Base-by-base conservation (phyloP, 169 alveolate species). In the Cystoisospora suis region DNA sequence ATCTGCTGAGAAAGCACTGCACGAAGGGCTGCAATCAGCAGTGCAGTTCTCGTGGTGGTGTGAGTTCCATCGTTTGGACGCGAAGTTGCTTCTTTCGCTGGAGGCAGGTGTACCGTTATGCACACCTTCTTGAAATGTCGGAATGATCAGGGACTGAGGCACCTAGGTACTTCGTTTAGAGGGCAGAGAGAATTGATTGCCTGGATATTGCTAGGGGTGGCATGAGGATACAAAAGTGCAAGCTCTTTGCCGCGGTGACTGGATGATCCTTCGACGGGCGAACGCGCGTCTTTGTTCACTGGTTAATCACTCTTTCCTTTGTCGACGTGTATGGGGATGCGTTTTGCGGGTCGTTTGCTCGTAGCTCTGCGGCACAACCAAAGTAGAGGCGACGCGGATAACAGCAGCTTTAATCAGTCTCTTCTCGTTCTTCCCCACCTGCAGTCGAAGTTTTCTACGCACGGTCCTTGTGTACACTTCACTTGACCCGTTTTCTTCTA, bases 371-470 rank as follows among this genome's bases (percentile, higher is more conserved):
- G 83, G 83, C 23, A 40, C 83, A 12, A 17, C 45, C 34, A 34
- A 72, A 46, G 83, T 38, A 38, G 83, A n/a, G 6, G 83, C 83
- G n/a, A 40, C 83, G 83, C 42, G 32, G 32, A 38, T 72, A 12
- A 38, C 83, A 6, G 83, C 83, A 1, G 83, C 83, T 27, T 53
- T 72, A 29, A n/a, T 72, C 3, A 72, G 83, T 27, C 32, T 72
- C 7, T 72, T 72, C 45, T 72, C 83, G 9, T 72, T 38, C 56
- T 72, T 72, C 56, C 83, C 83, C 56, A 56, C 53, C 47, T 72
- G 83, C 83, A 72, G 83, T 17, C 58, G 56, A 34, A 38, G 58
- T 34, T 72, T 72, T 53, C 32, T 72, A 7, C 83, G 53, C 6
- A 17, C 58, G 56, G 56, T 72, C 27, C 83, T 72, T 38, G 3